Evolutionary conservation across 306 rosid genomes (phyloP), one percentile per base, ranked within the genome.

Genomic region (Vicia villosa): DNA sequence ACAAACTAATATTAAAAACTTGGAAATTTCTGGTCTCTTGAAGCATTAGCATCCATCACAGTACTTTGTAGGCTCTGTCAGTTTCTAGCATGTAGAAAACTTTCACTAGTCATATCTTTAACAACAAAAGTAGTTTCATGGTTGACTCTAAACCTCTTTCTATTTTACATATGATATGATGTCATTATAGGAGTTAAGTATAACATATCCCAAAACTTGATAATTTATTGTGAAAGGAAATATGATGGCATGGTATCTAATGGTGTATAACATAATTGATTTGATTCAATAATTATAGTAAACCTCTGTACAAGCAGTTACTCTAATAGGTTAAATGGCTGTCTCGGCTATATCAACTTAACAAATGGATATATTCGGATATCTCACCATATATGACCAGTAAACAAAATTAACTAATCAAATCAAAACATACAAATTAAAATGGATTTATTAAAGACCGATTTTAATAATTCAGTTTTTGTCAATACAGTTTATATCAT

Each of bases 181-280:
- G 54, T 8, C 8, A 28, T 43, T 66, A 3, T 38, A 17, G 16
- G n/a, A 3, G 36, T 45, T 45, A 42, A n/a, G 60, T 13, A 21
- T 66, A 55, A 42, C 47, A 26, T 5, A 22, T 1, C 26, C 26
- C 26, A 22, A 22, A 22, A 22, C 26, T 1, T 22, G 6, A 47
- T 59, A 16, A 58, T 37, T 17, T 9, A 14, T 40, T 6, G 13
- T 38, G 38, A 60, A 62, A 51, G 57, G 65, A 40, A 37, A 50
- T 61, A 47, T 12, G 13, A 56, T 60, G 28, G 47, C 57, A 17
- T 75, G 79, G 60, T 58, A 57, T 68, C 63, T 36, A 68, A 12
- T 63, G 30, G 42, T 28, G 13, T 62, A 64, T 17, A 32, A 30
- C 59, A 4, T 32, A n/a, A n/a, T n/a, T n/a, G n/a, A n/a, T n/a